Evolutionary conservation across 768 basidiomycete species (phyloP), one percentile per base, ranked within the genome.

Genomic region (Pleurotus sapidus): DNA sequence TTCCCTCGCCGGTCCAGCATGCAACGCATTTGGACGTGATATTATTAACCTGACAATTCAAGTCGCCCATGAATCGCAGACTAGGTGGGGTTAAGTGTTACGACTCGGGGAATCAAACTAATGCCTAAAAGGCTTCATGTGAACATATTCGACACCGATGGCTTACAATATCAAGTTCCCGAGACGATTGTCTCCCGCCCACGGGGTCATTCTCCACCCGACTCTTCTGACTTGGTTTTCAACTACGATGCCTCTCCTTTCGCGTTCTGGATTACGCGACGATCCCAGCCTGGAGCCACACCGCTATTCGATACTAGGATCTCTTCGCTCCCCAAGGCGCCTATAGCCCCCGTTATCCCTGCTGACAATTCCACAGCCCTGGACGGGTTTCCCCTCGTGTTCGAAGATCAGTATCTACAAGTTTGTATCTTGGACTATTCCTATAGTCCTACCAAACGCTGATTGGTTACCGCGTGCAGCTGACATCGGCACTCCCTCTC

Each of bases 341-440:
- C 85, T 1, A 82, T 83, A 34, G 71, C 80, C n/a, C 77, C 87
- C 9, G 73, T 80, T n/a, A 78, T 83, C 39, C 30, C 75, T 0
- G 69, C 66, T 6, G 83, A 85, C 59, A 75, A 77, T 48, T 77
- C 75, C 4, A 85, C 84, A 0, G 78, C 80, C 2, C 73, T 91
- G 15, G 76, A 84, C 56, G 84, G 79, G 0, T 88, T 89, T 57
- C 81, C 84, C 0, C 73, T 93, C 9, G 81, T 93, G 11, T 92
- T 92, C 63, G 89, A 92, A 62, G 84, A 92, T 60, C 87, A 87
- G 64, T 92, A 91, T 65, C 77, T 93, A 18, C 88, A 91, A 78
- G 83, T 84, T 57, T 49, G 58, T 27, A 9, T 1, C 15, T 25
- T 20, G 27, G 8, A 30, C 6, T 27, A 7, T 7, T 18, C 1